phyloP scores from a whole-genome alignment of 345 rosid genomes.

The Dipteronia sinensis region DNA sequence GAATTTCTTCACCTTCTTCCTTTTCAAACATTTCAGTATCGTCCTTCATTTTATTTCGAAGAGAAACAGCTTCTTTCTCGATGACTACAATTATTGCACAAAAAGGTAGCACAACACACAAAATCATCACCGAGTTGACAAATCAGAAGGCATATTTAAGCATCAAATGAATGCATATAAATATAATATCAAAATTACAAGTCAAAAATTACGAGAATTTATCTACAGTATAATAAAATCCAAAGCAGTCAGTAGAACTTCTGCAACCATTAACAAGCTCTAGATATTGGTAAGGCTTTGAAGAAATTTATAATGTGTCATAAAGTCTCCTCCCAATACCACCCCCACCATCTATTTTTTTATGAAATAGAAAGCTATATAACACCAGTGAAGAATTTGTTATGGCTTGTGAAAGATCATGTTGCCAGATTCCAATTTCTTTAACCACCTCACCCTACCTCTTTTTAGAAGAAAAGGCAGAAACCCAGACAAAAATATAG shows the following conservation, averaged over 20 bases:
- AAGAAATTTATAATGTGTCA: background rate
- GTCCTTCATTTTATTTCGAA: conserved; percentile 41
- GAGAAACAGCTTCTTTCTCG: conserved; percentile 52
- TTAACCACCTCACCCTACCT: background rate
- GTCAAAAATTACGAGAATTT: background rate
- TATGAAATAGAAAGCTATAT: background rate
- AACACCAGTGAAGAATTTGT: background rate
- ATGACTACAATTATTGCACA: conserved; percentile 17
- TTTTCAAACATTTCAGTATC: conserved; percentile 44
- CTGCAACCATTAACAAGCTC: background rate
- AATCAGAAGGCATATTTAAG: background rate
- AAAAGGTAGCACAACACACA: background rate
- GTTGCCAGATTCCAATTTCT: background rate
- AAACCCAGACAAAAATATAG: background rate
- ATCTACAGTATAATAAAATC: background rate
- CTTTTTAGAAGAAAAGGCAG: background rate
- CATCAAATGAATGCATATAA: background rate
- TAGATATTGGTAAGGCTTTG: background rate
- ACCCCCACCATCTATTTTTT: background rate
- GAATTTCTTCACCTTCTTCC: conserved; percentile 46
- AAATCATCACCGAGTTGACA: background rate
- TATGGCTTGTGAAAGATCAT: background rate
- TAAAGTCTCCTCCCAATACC: background rate
- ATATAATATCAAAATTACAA: background rate
- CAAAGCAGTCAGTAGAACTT: background rate